Percentiles rank a stretch among this genome's conserved stretches.
phyloP scores from a whole-genome alignment of 2,329 filamentous ascomycete species.

The Botryotinia convoluta region DNA sequence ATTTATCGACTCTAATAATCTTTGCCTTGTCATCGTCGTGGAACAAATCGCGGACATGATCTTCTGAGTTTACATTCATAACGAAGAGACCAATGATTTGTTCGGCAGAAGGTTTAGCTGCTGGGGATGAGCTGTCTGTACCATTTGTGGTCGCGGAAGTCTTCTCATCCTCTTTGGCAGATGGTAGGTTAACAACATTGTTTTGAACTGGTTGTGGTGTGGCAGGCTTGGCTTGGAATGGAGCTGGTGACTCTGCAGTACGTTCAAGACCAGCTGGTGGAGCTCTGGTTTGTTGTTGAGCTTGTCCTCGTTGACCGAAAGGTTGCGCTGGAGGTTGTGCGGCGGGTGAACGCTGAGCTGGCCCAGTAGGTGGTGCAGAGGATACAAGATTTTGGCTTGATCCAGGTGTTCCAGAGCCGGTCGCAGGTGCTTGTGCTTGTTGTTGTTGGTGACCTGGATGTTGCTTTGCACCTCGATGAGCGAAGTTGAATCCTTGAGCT shows the following conservation, averaged over 20 bases:
- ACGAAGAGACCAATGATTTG: constrained; percentile 85
- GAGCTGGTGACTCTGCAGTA: constrained; percentile 36
- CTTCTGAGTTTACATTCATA: constrained; percentile 78
- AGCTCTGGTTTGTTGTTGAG: constrained; percentile 36
- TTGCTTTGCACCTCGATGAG: constrained; percentile 86
- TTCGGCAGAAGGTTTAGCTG: constrained; percentile 59
- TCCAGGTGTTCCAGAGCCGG: constrained; percentile 38
- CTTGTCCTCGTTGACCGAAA: constrained; percentile 33
- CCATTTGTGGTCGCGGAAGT: constrained; percentile 44
- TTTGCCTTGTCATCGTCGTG: constrained; percentile 78
- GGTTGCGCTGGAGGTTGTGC: constrained; percentile 31
- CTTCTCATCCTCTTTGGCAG: constrained; percentile 58
- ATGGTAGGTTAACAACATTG: constrained; percentile 37
- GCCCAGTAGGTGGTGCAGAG: constrained; percentile 35
- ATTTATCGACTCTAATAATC: constrained; percentile 76
- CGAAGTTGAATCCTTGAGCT: constrained; percentile 98
- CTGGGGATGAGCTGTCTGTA: constrained; percentile 53
- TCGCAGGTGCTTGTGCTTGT: constrained; percentile 35
- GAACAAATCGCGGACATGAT: constrained; percentile 80
- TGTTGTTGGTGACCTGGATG: constrained; percentile 43
- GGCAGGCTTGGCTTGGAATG: constrained; percentile 44
- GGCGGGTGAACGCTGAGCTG: constrained; percentile 34
- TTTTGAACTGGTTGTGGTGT: constrained; percentile 45
- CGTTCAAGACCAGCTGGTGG: constrained; percentile 34
- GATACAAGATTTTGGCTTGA: constrained; percentile 38